Evolutionary conservation across 257 asterid species (phyloP), one percentile per base, ranked within the genome.

Genomic region (Ajuga chamaepitys): DNA sequence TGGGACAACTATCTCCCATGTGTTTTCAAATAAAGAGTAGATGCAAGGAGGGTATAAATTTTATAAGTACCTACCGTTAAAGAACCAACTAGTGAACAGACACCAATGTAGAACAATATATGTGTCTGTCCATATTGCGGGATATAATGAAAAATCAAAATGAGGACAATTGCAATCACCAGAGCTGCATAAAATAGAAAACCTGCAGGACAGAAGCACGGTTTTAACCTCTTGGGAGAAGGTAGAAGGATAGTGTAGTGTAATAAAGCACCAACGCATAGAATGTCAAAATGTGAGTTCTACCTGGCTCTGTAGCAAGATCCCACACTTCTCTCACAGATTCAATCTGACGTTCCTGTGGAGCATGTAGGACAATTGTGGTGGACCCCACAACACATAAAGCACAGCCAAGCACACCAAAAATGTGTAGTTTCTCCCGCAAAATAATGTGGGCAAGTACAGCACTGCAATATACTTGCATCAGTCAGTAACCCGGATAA

Each of bases 341-440:
- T 63, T 85, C 90, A 32, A 88, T 90, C 67, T 73, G 80, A 32
- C 96, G 96, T 80, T 90, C 97, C 70, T 76, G 95, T 22, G 97
- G 97, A 68, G 96, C 96, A 66, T 87, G 96, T 25, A 90, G 80
- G 59, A 90, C 97, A 66, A 90, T 90, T 18, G 96, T 85, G 53
- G 85, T 87, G 70, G 97, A 90, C 35, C 97, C 97, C 76, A 87
- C 92, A 55, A 90, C 96, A 75, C 97, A 90, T 41, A 90, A 64
- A 59, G 83, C 96, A 59, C 97, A 90, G 60, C 97, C 97, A 68
- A 90, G 85, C 78, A 90, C 68, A 68, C 97, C 97, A 74, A 90
- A 88, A 6, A 77, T 76, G 68, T 90, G 95, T 26, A 90, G 88
- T 77, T 72, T 85, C 82, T 88, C 96, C 20, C 81, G 81, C 53